Conservation (phyloP, 768 basidiomycete genomes). For the Tylopilus balloui region DNA sequence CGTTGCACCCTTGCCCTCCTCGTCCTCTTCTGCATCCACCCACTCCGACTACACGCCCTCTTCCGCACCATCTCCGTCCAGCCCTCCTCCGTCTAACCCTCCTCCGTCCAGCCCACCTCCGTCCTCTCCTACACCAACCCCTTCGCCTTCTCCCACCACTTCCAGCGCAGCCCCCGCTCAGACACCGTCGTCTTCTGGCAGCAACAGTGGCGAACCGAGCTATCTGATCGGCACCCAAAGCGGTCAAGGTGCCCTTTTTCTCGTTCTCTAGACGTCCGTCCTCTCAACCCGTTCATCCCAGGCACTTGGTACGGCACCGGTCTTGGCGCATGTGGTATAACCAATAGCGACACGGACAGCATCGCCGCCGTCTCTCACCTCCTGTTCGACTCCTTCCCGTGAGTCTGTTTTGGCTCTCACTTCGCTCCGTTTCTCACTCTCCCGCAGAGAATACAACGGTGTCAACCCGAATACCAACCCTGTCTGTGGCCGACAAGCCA, state of each 20-base stretch:
- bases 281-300: slow-evolving; percentile 7
- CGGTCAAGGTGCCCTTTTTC: slow-evolving; percentile 40
- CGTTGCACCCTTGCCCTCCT: slow-evolving; percentile 14
- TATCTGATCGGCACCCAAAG: slow-evolving; percentile 46
- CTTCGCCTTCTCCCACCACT: slow-evolving; percentile 3
- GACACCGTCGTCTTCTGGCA: slow-evolving; percentile 11
- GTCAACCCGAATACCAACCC: slow-evolving; percentile 74
- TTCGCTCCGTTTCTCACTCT: not conserved
- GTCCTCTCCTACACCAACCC: not conserved
- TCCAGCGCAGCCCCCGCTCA: slow-evolving; percentile 14
- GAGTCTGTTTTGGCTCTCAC: slow-evolving; percentile 5
- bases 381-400: slow-evolving; percentile 37
- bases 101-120: not conserved
- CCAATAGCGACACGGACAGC: slow-evolving; percentile 25
- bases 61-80: not conserved
- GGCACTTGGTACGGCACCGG: slow-evolving; percentile 34
- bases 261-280: not conserved
- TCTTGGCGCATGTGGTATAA: slow-evolving; percentile 40
- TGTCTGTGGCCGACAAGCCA: slow-evolving; percentile 52
- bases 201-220: slow-evolving; percentile 25
- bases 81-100: not conserved
- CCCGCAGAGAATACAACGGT: slow-evolving; percentile 47
- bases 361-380: slow-evolving; percentile 35
- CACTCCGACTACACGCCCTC: no score
- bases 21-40: not conserved